A percentile compares a stretch with the other conserved stretches of the same genome.
Conservation (phyloP, 306 rosid species). For the Vigna radiata region DNA sequence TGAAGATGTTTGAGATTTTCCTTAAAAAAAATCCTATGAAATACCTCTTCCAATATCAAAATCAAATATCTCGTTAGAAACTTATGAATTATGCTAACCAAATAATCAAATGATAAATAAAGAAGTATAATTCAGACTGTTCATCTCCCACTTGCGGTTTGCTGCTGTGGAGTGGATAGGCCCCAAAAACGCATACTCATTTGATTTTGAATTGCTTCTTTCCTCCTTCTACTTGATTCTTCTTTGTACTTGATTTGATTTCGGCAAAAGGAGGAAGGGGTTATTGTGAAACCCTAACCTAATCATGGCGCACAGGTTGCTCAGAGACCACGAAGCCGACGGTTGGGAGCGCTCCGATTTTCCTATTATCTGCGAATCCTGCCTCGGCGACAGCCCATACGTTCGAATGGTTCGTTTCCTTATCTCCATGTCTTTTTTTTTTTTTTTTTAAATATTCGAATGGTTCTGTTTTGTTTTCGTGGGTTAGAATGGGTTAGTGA, state of each 20-base stretch:
- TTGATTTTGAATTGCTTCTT: background rate
- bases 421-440: background rate
- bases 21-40: no score
- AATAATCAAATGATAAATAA: no score
- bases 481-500: background rate
- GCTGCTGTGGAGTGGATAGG: no score
- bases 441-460: background rate
- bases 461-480: background rate
- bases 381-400: constrained; percentile 66
- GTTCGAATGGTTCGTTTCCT: constrained; percentile 59
- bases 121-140: no score
- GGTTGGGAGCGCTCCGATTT: constrained; percentile 74
- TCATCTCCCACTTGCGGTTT: no score
- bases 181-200: no score
- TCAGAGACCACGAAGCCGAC: constrained; percentile 66
- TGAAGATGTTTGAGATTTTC: no score
- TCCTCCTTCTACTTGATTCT: background rate
- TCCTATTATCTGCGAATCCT: constrained; percentile 68
- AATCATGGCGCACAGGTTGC: constrained; percentile 62
- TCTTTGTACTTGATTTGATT: background rate
- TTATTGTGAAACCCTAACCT: background rate
- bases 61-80: no score
- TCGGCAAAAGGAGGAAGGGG: background rate
- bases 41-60: no score
- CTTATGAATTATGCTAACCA: no score